Evolutionary conservation across 306 rosid species (phyloP).

Genomic region (Casuarina cunninghamiana): DNA sequence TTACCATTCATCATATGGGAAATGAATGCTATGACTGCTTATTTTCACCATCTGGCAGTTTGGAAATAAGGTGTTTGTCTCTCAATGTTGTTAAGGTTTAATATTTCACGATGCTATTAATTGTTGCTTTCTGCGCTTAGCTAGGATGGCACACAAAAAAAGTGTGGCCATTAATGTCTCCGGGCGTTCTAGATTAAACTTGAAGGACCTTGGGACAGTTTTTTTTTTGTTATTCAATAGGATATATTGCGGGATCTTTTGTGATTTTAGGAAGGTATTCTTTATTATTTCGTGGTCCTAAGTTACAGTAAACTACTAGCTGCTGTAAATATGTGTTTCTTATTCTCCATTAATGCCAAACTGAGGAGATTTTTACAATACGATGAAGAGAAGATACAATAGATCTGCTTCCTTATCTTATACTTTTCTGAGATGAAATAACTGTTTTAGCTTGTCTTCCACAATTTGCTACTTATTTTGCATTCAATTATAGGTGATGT

Average conservation of each 20-base stretch:
- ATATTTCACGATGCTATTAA: neutral
- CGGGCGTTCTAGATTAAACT: neutral
- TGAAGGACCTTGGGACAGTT: neutral
- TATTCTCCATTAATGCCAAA: neutral
- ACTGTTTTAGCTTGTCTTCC: neutral
- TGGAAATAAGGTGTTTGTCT: neutral
- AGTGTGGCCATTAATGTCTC: neutral
- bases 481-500: constrained; percentile 57
- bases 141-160: neutral
- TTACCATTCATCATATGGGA: neutral
- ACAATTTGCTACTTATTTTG: constrained; percentile 33
- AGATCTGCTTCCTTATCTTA: neutral
- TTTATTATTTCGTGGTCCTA: neutral
- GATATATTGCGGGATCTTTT: neutral
- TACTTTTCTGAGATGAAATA: neutral
- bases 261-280: neutral
- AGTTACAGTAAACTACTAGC: neutral
- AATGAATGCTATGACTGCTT: neutral
- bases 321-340: neutral
- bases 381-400: neutral
- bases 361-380: neutral
- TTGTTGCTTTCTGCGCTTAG: neutral
- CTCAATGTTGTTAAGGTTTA: neutral
- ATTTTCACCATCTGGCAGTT: neutral
- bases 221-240: neutral